Percentiles rank a stretch among this genome's conserved stretches.
These are phyloP conservation scores for Volvariella surrecta DNA, from an alignment of 1,284 basidiomycete genomes.

Conservation along the genomic window DNA sequence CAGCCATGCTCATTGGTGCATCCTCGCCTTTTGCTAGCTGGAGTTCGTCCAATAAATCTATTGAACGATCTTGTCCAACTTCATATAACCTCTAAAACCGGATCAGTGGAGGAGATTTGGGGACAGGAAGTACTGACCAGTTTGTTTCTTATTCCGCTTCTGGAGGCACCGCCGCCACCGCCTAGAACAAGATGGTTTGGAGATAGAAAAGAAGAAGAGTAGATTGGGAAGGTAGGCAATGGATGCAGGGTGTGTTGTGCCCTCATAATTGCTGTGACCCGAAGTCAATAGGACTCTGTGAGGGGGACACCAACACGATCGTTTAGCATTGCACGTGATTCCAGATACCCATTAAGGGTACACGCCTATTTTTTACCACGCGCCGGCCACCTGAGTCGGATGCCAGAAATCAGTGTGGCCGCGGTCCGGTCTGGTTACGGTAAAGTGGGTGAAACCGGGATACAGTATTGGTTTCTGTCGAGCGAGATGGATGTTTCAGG, in stretches of 20 bases:
- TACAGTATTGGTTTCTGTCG: no score
- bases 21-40: slow-evolving; percentile 79
- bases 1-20: slow-evolving; percentile 88
- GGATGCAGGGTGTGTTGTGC: slow-evolving; percentile 72
- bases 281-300: neutral
- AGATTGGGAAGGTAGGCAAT: slow-evolving; percentile 77
- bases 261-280: slow-evolving; percentile 44
- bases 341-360: no score
- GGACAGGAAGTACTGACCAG: slow-evolving; percentile 45
- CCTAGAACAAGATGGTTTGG: slow-evolving; percentile 75
- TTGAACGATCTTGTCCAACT: slow-evolving; percentile 46
- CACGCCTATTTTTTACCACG: no score
- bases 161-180: slow-evolving; percentile 79
- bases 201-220: slow-evolving; percentile 78
- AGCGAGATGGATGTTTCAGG: no score
- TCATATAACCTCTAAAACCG: slow-evolving; percentile 59
- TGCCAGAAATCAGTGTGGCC: neutral
- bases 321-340: neutral
- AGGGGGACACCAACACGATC: neutral
- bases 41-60: slow-evolving; percentile 61
- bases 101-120: slow-evolving; percentile 9
- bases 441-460: no score
- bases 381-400: neutral
- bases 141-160: slow-evolving; percentile 88
- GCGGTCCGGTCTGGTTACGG: no score